Percentiles rank a stretch among this genome's conserved stretches.
phyloP scores from a whole-genome alignment of 495 filamentous ascomycete species.

The Tuber magnatum region DNA sequence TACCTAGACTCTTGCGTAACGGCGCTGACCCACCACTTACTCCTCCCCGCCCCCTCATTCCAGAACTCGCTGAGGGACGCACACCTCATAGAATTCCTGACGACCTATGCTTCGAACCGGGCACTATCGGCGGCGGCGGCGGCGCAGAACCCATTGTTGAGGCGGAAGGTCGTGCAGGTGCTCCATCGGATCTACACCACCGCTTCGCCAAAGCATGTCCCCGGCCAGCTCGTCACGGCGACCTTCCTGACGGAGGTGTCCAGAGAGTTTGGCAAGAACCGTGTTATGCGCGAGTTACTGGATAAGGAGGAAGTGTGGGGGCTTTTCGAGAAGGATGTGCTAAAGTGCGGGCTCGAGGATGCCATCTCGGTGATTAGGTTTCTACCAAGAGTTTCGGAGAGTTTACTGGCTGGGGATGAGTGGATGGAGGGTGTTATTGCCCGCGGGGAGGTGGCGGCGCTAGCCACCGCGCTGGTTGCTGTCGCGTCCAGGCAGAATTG shows the following conservation, averaged over 20 bases:
- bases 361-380: slow-evolving; percentile 16
- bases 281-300: slow-evolving; percentile 5
- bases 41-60: slow-evolving; percentile 22
- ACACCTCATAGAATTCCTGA: slow-evolving; percentile 18
- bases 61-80: slow-evolving; percentile 8
- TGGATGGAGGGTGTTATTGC: slow-evolving; percentile 30
- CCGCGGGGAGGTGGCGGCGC: slow-evolving; percentile 13
- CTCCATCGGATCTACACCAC: slow-evolving; percentile 25
- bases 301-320: slow-evolving; percentile 19
- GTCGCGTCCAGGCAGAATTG: slow-evolving; percentile 31
- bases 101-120: slow-evolving; percentile 20
- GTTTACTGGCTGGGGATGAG: slow-evolving; percentile 39
- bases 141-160: slow-evolving; percentile 7
- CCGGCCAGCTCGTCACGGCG: slow-evolving; percentile 7
- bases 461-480: slow-evolving; percentile 20
- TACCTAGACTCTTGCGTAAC: slow-evolving; percentile 19
- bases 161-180: slow-evolving; percentile 16
- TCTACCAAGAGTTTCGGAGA: slow-evolving; percentile 20
- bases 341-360: slow-evolving; percentile 8
- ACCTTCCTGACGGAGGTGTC: slow-evolving; percentile 25
- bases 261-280: not conserved
- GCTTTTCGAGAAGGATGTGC: slow-evolving; percentile 17
- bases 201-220: slow-evolving; percentile 7
- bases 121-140: not conserved
- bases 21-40: slow-evolving; percentile 25